Evolutionary conservation across 2,329 filamentous ascomycete genomes (phyloP), one percentile per base, ranked within the genome.

Genomic region (Aspergillus tamarii): DNA sequence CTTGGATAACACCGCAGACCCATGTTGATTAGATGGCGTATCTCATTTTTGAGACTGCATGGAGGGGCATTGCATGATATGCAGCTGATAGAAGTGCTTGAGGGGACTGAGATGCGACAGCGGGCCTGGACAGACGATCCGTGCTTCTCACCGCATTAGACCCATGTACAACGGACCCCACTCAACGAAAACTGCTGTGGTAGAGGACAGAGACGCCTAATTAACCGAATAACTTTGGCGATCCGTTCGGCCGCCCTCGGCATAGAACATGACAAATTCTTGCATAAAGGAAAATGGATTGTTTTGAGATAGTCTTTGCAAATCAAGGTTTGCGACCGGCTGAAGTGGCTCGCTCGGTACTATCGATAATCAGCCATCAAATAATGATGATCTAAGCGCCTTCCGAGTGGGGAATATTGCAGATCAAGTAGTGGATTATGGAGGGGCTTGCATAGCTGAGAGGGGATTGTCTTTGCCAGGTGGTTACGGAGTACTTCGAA

Each of bases 211-310:
- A 32, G 10, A 26, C n/a, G n/a, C 23, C 6, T 8, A 12, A 26
- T 28, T 14, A 28, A 23, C 21, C 21, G 8, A 26, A 14, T 8
- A 9, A 41, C 3, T 9, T 41, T 41, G 21, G 45, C 16, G 12
- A 26, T 48, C 23, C 21, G 21, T 12, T 41, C 32, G 45, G 43
- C 28, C 46, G 26, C 32, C 26, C 48, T 54, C 69, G 69, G 16
- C 65, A 67, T 3, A 70, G 73, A 48, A 67, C 73, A 48, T 68
- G 65, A 66, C 67, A 68, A 68, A 68, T 68, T 52, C 26, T 64
- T 57, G 59, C 59, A 50, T 56, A 57, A 39, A 32, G 50, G 59
- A 56, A 32, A 32, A 54, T 57, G 58, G 19, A 58, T 59, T 23
- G 43, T 59, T 58, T 67, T 61, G 32, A 46, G 57, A 66, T 36